Percentiles rank a stretch among this genome's conserved stretches.
phyloP scores from a whole-genome alignment of 2,329 filamentous ascomycete genomes.

The Cordyceps fumosorosea region DNA sequence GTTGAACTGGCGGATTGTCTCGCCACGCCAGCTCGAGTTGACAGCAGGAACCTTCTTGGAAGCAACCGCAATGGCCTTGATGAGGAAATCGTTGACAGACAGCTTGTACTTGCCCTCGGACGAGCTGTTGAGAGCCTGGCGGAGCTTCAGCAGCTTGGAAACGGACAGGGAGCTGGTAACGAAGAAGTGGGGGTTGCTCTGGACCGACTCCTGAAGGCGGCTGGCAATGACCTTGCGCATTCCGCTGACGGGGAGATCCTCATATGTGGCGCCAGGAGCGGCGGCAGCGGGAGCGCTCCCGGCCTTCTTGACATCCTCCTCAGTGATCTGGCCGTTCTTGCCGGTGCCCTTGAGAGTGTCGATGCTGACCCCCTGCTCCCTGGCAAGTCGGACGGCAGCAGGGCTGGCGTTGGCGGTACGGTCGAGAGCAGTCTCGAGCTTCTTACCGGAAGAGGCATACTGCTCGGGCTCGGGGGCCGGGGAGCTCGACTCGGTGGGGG shows the following conservation, averaged over 20 bases:
- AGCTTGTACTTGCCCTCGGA: conserved; percentile 95
- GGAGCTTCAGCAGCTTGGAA: conserved; percentile 91
- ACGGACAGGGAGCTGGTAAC: conserved; percentile 89
- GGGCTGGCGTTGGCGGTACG: conserved; percentile 68
- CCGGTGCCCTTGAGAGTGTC: conserved; percentile 80
- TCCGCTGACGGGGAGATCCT: conserved; percentile 76
- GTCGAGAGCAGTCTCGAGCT: conserved; percentile 76
- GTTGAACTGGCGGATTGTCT: conserved; percentile 87
- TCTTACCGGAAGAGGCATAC: conserved; percentile 66
- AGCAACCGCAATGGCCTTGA: conserved; percentile 88
- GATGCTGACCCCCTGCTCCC: conserved; percentile 76
- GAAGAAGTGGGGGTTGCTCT: conserved; percentile 97
- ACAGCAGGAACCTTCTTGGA: conserved; percentile 90
- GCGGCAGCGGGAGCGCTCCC: conserved; percentile 46
- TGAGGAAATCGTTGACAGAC: conserved; percentile 98
- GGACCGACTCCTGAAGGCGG: conserved; percentile 79
- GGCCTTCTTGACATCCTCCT: conserved; percentile 88
- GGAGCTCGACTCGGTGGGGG: conserved; percentile 43
- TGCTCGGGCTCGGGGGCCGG: conserved; percentile 55
- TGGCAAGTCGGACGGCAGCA: conserved; percentile 72
- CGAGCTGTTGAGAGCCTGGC: conserved; percentile 82
- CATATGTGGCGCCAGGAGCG: conserved; percentile 60
- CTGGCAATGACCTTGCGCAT: conserved; percentile 98
- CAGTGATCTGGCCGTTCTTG: conserved; percentile 78
- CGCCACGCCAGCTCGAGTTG: conserved; percentile 92